phyloP scores from a whole-genome alignment of 2,329 filamentous ascomycete genomes.

The Epichloe sibirici region DNA sequence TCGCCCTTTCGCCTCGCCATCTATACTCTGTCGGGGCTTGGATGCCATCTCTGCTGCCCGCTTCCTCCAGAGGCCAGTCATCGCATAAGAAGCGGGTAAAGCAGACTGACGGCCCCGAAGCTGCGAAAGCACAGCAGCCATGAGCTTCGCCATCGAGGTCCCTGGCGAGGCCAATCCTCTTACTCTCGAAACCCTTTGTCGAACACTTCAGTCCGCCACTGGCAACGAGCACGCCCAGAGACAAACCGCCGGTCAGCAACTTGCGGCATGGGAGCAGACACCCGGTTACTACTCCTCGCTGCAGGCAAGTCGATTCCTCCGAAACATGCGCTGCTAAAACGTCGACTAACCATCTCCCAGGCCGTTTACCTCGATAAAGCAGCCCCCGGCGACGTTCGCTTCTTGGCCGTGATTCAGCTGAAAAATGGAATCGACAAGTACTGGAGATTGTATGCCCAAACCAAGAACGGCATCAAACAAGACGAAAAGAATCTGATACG shows the following conservation, averaged over 20 bases:
- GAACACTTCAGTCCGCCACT: conserved; percentile 50
- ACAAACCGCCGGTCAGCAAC: conserved; percentile 57
- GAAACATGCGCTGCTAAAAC: neutral
- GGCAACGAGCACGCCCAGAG: conserved; percentile 50
- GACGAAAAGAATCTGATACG: conserved; percentile 71
- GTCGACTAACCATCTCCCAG: conserved; percentile 27
- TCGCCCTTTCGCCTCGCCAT: neutral
- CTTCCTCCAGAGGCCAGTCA: neutral
- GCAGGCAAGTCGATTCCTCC: conserved; percentile 37
- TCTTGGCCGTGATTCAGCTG: conserved; percentile 83
- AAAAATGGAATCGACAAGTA: conserved; percentile 95
- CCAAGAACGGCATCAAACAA: conserved; percentile 53
- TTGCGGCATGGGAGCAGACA: conserved; percentile 58
- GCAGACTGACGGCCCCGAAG: neutral
- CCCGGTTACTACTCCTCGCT: conserved; percentile 54
- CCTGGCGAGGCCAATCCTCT: conserved; percentile 70
- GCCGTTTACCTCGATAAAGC: conserved; percentile 70
- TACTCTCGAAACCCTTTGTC: conserved; percentile 48
- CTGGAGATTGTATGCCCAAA: conserved; percentile 56
- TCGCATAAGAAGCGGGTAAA: neutral
- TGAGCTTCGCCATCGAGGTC: conserved; percentile 66
- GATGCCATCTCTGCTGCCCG: neutral
- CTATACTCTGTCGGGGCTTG: neutral
- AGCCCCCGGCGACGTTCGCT: conserved; percentile 65
- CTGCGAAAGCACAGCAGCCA: conserved; percentile 20